phyloP scores from a whole-genome alignment of 169 alveolate genomes.

The Cryptosporidium sp. region DNA sequence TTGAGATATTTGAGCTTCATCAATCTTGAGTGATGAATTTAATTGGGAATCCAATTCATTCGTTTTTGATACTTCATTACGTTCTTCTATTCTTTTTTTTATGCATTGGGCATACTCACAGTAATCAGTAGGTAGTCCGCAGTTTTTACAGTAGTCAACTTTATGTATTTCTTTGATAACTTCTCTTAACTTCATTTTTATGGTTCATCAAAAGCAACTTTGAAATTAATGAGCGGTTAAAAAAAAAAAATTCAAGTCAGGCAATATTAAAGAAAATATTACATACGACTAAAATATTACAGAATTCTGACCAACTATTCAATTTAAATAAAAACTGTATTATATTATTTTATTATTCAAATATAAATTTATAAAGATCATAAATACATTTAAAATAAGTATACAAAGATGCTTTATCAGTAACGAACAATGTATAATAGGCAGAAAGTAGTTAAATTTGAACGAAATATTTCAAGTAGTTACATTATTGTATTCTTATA shows the following conservation, averaged over 20 bases:
- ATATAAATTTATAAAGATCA: too few relatives aligned
- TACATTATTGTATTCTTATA: too few relatives aligned
- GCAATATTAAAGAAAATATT: neutral
- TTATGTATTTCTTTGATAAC: constrained; percentile 32
- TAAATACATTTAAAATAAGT: neutral
- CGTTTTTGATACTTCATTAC: constrained; percentile 10
- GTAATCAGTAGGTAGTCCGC: constrained; percentile 89
- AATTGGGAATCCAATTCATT: constrained; percentile 7
- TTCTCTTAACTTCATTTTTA: neutral
- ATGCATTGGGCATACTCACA: constrained; percentile 88
- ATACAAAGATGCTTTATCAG: too few relatives aligned
- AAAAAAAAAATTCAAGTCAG: neutral
- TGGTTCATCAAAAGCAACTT: neutral
- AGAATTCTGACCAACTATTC: too few relatives aligned
- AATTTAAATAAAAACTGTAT: too few relatives aligned
- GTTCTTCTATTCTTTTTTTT: constrained; percentile 77
- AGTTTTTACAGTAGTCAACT: constrained; percentile 79
- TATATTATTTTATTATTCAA: too few relatives aligned
- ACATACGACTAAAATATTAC: neutral
- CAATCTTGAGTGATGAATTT: neutral
- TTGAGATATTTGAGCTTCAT: constrained; percentile 23
- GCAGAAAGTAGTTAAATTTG: neutral
- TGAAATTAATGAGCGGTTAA: neutral
- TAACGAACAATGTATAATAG: neutral
- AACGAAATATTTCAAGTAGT: too few relatives aligned